Evolutionary conservation across 1,284 basidiomycete genomes (phyloP), one percentile per base, ranked within the genome.

Genomic region (Exsudoporus floridanus): DNA sequence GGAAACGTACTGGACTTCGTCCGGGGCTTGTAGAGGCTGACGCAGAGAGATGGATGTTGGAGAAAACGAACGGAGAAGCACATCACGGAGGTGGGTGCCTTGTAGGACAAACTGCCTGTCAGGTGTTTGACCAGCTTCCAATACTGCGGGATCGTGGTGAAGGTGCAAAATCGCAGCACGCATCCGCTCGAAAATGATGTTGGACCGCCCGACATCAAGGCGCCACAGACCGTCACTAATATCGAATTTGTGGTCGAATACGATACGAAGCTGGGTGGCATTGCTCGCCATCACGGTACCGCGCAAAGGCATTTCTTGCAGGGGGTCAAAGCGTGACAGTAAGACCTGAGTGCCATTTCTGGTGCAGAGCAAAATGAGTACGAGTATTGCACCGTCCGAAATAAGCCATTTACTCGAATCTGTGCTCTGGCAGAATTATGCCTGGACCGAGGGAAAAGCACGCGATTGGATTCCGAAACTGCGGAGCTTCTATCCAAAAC

Each of bases 111-210:
- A 70, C 60, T 82, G 75, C 47, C 73, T 66, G 51, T 75, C 72
- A 8, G 65, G 50, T 3, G 67, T 65, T 36, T 63, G 62, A 34
- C 65, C 38, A 40, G 64, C 56, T 69, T 81, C 73, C 67, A 76
- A 65, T 39, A 49, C 46, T 19, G 61, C 71, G 0, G 86, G 81
- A 60, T 93, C 82, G 30, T 80, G 73, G 50, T 82, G 74, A 19
- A 94, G 69, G 14, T 76, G 67, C 12, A 72, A 64, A 19, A 95
- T 78, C 5, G 93, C 92, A 2, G 76, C 70, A 18, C 81, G 77
- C 80, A 92, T 92, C 40, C 88, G 80, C 38, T 84, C 76, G 56
- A 82, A 85, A 9, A 84, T 77, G 48, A 89, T 78, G 60, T 86
- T 84, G 35, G 82, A 84, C 31, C 75, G 75, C 2, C 85, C 88